Base-by-base conservation (phyloP, 768 basidiomycete species). In the Leccinum longicurvipes region DNA sequence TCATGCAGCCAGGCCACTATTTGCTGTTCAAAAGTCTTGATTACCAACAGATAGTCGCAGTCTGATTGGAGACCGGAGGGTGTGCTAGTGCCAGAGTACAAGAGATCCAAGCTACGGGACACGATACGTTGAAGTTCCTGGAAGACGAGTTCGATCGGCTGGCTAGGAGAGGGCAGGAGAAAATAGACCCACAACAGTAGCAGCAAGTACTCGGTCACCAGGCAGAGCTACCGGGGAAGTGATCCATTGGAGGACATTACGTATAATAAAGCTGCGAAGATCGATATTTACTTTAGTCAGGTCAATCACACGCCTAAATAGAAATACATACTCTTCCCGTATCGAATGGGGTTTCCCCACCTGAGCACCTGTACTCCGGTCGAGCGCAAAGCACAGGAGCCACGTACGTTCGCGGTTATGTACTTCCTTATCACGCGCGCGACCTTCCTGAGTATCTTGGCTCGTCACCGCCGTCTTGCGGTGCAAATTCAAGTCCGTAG, bases 271-370 rank as follows among this genome's bases (percentile, higher is more conserved):
- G 70, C 91, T 93, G 58, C 17, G 24, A 32, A 60, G 58, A 47
- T 50, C 32, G n/a, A 17, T 53, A 55, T 31, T 4, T 47, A 23
- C 8, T 23, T 51, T 3, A 1, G n/a, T 48, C 29, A 55, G 24
- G 21, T 34, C 14, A 31, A 19, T 24, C 24, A 32, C 47, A 46
- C 10, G 14, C 27, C 19, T 46, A n/a, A 41, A 48, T 8, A 48
- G 6, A 48, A 19, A 34, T 25, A 80, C 91, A 63, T 67, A 93
- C 91, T 99, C 96, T 73, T 98, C 96, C 67, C 88, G 86, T 61
- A 98, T 87, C 3, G 87, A 85, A 67, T 91, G 85, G 4, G 96
- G 96, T 73, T 97, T 98, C 44, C 95, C 95, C 93, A 98, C 93
- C 73, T 96, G 94, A 1, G 95, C 91, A 62, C 93, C 91, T 56